Conservation (phyloP, 2,329 filamentous ascomycete species). For the Spiromastix sp. region DNA sequence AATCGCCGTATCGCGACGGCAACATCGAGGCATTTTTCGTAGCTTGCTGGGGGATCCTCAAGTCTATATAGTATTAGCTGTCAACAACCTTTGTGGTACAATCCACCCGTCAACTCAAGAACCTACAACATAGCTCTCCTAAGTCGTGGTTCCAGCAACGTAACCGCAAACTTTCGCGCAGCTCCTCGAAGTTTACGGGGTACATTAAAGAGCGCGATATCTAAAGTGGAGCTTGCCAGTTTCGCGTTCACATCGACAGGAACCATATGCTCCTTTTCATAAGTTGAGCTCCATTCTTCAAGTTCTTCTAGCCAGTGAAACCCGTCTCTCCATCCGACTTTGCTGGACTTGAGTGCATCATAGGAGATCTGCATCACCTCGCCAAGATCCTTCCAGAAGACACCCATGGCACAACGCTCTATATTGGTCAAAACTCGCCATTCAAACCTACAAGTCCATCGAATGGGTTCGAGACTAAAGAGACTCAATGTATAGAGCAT, state of each 20-base stretch:
- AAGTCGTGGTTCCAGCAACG: constrained; percentile 55
- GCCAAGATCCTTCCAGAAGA: constrained; percentile 54
- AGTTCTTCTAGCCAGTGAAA: constrained; percentile 43
- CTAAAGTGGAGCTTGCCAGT: constrained; percentile 48
- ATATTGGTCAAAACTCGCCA: constrained; percentile 55
- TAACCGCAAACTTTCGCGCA: constrained; percentile 41
- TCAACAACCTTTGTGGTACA: constrained; percentile 13
- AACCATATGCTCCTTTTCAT: constrained; percentile 51
- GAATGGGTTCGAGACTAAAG: constrained; percentile 50
- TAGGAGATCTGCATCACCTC: constrained; percentile 54
- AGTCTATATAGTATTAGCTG: constrained; percentile 9
- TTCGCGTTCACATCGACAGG: constrained; percentile 39
- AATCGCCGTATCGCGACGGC: constrained; percentile 44
- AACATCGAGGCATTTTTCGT: neutral
- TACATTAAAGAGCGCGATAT: constrained; percentile 50
- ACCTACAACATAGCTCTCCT: constrained; percentile 55
- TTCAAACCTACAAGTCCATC: constrained; percentile 52
- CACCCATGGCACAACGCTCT: constrained; percentile 51
- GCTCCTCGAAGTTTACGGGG: constrained; percentile 35
- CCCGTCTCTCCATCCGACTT: constrained; percentile 34
- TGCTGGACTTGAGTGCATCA: constrained; percentile 13
- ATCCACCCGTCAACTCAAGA: constrained; percentile 17
- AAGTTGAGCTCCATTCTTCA: constrained; percentile 39
- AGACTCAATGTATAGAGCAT: constrained; percentile 49
- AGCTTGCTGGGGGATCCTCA: neutral